Evolutionary conservation across 2,329 filamentous ascomycete species (phyloP).

Genomic region (Dendrostoma leiphaemia): DNA sequence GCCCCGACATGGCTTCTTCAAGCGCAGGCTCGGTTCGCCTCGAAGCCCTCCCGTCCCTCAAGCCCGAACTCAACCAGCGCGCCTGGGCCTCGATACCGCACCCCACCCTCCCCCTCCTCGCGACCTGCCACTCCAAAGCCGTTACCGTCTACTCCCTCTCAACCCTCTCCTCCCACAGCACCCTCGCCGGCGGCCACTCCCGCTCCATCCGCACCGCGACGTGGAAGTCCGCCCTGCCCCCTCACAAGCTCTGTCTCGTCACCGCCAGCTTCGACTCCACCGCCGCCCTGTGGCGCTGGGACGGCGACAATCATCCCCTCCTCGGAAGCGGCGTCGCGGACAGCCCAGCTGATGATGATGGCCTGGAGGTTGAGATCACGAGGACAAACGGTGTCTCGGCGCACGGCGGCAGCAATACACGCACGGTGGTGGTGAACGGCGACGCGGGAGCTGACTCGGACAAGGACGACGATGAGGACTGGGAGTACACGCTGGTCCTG

Average conservation of each 20-base stretch:
- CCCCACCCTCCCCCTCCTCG: constrained; percentile 81
- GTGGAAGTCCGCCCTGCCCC: constrained; percentile 75
- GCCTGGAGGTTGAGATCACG: constrained; percentile 43
- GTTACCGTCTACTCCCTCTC: constrained; percentile 87
- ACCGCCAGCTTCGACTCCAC: constrained; percentile 94
- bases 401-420: constrained; percentile 23
- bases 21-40: constrained; percentile 21
- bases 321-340: constrained; percentile 16
- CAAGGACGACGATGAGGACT: constrained; percentile 72
- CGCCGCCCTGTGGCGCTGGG: constrained; percentile 78
- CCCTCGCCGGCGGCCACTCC: constrained; percentile 83
- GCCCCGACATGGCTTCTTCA: constrained; percentile 28
- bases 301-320: constrained; percentile 41
- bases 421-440: constrained; percentile 24
- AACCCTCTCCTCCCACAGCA: constrained; percentile 75
- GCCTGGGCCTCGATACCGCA: constrained; percentile 87
- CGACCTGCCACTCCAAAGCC: constrained; percentile 82
- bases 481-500: constrained; percentile 87
- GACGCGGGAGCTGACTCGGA: constrained; percentile 39
- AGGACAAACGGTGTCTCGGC: constrained; percentile 1
- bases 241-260: constrained; percentile 71
- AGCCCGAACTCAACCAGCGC: constrained; percentile 62
- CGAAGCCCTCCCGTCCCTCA: constrained; percentile 46
- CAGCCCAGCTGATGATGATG: constrained; percentile 13
- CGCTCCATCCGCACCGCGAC: constrained; percentile 81